These are phyloP conservation scores for baker's yeast (Saccharomyces cerevisiae) DNA, from an alignment of 805 yeast species.

Conservation along the genomic window DNA sequence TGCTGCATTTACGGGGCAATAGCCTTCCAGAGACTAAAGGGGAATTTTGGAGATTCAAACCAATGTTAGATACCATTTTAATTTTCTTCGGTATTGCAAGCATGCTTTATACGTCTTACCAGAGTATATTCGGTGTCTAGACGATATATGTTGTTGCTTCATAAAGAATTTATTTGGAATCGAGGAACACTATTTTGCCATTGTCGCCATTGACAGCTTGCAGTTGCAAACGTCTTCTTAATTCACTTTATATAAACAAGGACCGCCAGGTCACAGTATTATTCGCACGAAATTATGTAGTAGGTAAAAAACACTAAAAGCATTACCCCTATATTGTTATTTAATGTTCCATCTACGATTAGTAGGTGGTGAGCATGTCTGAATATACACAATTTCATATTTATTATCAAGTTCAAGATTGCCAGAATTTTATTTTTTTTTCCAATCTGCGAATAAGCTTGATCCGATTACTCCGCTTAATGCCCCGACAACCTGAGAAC, in stretches of 20 bases:
- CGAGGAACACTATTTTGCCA: not conserved
- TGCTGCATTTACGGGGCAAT: constrained; percentile 55
- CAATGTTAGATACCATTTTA: constrained; percentile 40
- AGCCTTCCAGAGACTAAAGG: constrained; percentile 22
- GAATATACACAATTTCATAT: too few relatives aligned
- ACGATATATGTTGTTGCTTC: not conserved
- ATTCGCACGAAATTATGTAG: not conserved
- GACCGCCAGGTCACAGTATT: not conserved
- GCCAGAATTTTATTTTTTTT: not conserved
- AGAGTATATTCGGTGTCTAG: constrained; percentile 33
- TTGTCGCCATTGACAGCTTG: not conserved
- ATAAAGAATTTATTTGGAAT: not conserved
- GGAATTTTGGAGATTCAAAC: constrained; percentile 24
- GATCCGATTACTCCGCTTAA: not conserved
- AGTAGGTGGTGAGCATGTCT: not conserved
- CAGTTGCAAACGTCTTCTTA: not conserved
- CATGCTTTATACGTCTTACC: constrained; percentile 61
- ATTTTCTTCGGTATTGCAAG: constrained; percentile 51
- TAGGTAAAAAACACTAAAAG: not conserved
- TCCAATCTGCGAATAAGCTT: not conserved
- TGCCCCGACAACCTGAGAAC: not conserved
- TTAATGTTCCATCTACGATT: not conserved
- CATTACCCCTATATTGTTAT: not conserved
- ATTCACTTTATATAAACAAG: not conserved
- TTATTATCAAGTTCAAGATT: not conserved